Percentiles rank a stretch among this genome's conserved stretches.
These are phyloP conservation scores for Colletotrichum spinosum DNA, from an alignment of 2,329 filamentous ascomycete species.

Conservation along the genomic window DNA sequence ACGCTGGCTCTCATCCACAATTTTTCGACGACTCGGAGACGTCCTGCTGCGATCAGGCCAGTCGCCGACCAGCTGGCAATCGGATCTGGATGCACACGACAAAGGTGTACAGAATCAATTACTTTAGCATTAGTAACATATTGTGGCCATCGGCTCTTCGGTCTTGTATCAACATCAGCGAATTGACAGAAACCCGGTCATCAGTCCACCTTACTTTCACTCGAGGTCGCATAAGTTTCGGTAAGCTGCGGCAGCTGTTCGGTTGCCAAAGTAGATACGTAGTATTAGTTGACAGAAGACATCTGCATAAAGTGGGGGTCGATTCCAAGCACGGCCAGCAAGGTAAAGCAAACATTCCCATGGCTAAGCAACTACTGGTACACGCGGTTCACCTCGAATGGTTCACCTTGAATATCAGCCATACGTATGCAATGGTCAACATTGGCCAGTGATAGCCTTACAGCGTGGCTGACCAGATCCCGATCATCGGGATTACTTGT, in stretches of 20 bases:
- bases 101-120: constrained; percentile 22
- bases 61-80: constrained; percentile 1
- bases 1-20: constrained; percentile 23
- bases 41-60: constrained; percentile 18
- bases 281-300: too few species aligned
- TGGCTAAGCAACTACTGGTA: too few species aligned
- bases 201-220: constrained; percentile 27
- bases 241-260: constrained; percentile 15
- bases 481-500: not conserved
- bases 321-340: too few species aligned
- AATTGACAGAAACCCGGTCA: not conserved
- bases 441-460: too few species aligned
- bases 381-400: too few species aligned
- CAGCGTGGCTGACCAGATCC: constrained; percentile 1
- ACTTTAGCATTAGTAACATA: constrained; percentile 20
- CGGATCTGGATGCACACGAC: not conserved
- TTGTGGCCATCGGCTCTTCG: constrained; percentile 25
- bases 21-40: constrained; percentile 30
- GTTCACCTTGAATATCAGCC: too few species aligned
- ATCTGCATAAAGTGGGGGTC: too few species aligned
- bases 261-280: constrained; percentile 1
- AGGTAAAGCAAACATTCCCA: too few species aligned
- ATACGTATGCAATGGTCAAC: too few species aligned
- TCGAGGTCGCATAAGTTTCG: constrained; percentile 19
- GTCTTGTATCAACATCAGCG: constrained; percentile 20